Base-by-base conservation (phyloP, 495 filamentous ascomycete genomes). In the Hyaloscypha hepaticicola region DNA sequence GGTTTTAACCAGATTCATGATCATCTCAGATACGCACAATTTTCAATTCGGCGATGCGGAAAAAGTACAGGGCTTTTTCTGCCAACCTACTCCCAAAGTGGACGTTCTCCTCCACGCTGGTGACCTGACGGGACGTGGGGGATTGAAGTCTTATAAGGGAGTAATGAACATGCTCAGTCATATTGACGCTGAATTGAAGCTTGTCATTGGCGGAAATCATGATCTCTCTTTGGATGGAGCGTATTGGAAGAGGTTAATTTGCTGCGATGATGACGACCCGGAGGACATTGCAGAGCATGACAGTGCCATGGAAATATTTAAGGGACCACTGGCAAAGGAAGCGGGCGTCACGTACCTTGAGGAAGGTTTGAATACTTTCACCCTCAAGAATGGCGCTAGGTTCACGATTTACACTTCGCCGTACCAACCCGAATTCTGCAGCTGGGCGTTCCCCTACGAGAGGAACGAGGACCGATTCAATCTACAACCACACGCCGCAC, bases 61-160 rank as follows among this genome's bases (percentile, higher is more conserved):
- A 22, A 66, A 50, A 12, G 55, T 51, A 19, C 45, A 66, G n/a
- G 50, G 55, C 2, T 50, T 65, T 8, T 79, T 78, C 65, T 29
- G 56, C 16, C 25, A 51, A 27, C 74, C 76, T 6, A 60, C 75
- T 5, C 86, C 86, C 1, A 70, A 72, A 58, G 79, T 79, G 55
- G 84, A 93, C 72, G 79, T 93, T 49, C 78, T 87, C 11, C 80
- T 95, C 19, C 90, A 93, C 72, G 88, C 85, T 66, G 89, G 90
- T 49, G 90, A 93, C 73, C 72, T 93, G 25, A 93, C 90, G 9
- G 81, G 82, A 61, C 73, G 83, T 58, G 89, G 89, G 3, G 80
- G 81, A 11, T 58, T 82, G 1, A 49, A 72, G 49, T 84, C 90
- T 64, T 87, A 87, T 71, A 69, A 79, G 21, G 61, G 65, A 9